A percentile compares a stretch with the other conserved stretches of the same genome.
Conservation (phyloP, 2,329 filamentous ascomycete species). For the Microsporum canis region DNA sequence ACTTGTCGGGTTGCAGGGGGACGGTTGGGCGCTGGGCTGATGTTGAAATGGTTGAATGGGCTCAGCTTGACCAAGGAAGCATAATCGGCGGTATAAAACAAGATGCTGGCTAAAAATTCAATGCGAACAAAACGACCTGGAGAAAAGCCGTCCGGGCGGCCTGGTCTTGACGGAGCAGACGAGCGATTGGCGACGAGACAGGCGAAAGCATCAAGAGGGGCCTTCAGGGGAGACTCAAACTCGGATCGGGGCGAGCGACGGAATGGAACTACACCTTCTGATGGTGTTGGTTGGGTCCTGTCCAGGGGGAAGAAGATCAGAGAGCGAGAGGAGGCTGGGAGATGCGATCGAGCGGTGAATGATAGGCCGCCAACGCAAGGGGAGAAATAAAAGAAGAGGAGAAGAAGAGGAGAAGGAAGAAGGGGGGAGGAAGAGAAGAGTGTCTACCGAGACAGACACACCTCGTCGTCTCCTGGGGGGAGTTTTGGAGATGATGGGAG, state of each 20-base stretch:
- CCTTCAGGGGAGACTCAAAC: background rate
- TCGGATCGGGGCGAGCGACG: background rate
- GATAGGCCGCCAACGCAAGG: background rate
- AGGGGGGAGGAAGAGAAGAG: constrained; percentile 2
- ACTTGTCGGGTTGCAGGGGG: constrained; percentile 2
- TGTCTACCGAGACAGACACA: constrained; percentile 3
- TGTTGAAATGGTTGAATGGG: constrained; percentile 1
- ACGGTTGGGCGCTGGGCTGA: background rate
- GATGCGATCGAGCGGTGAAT: constrained; percentile 3
- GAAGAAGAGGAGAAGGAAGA: background rate
- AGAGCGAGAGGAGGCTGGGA: background rate
- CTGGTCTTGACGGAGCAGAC: constrained; percentile 6
- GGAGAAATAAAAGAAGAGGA: background rate
- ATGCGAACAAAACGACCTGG: background rate
- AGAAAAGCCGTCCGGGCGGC: constrained; percentile 11
- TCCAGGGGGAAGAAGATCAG: background rate
- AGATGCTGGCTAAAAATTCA: background rate
- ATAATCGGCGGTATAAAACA: constrained; percentile 11
- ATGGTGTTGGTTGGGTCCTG: background rate
- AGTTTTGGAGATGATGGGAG: background rate
- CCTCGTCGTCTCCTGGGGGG: constrained; percentile 1
- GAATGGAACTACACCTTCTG: background rate
- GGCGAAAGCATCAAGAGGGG: constrained; percentile 1
- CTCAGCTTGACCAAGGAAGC: constrained; percentile 12
- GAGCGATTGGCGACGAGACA: constrained; percentile 2